Conservation (phyloP, 225 moss, liverwort and hornwort genomes). For the Antitrichia curtipendula region DNA sequence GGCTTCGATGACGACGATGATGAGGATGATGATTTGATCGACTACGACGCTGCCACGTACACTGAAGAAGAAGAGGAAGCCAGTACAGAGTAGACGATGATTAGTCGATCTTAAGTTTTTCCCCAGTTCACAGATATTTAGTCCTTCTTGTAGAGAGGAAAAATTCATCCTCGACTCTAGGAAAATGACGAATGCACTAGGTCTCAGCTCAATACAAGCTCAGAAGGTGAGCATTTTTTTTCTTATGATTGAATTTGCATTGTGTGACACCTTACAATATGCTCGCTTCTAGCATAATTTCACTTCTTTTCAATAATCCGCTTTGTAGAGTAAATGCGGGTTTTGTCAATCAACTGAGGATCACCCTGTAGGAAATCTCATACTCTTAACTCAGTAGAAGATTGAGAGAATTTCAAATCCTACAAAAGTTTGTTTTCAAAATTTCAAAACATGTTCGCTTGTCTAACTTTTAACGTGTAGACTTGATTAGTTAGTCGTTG, state of each 20-base stretch:
- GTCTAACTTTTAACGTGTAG: neutral
- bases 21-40: constrained; percentile 63
- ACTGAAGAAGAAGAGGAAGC: constrained; percentile 49
- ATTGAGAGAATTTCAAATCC: neutral
- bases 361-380: neutral
- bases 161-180: neutral
- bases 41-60: constrained; percentile 58
- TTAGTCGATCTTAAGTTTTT: neutral
- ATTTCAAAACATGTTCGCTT: neutral
- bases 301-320: neutral
- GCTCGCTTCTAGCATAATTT: neutral
- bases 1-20: constrained; percentile 83
- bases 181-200: neutral
- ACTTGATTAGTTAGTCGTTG: too few species aligned
- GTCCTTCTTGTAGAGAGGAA: neutral
- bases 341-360: neutral
- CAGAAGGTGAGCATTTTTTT: neutral
- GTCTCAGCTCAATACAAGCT: neutral
- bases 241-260: neutral
- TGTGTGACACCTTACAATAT: neutral
- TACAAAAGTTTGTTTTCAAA: too few species aligned
- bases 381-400: neutral
- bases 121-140: neutral
- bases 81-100: constrained; percentile 12
- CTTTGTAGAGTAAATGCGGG: too few species aligned